Base-by-base conservation (phyloP, 768 basidiomycete genomes). In the Amanita molliuscula region DNA sequence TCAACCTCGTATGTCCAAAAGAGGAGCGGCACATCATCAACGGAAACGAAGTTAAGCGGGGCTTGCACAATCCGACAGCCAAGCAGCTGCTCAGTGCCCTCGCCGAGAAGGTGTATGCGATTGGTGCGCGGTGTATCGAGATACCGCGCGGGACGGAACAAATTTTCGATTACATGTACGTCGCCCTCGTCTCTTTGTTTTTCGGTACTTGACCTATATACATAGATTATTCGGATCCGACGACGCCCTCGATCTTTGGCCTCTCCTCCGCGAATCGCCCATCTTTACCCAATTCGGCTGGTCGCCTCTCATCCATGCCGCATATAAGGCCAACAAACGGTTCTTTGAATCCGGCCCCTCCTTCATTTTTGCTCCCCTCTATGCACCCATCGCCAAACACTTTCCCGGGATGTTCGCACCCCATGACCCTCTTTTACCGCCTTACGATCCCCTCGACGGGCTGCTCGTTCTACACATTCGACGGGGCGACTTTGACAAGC, bases 391-490 rank as follows among this genome's bases (percentile, higher is more conserved):
- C 16, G 0, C 29, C 5, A 37, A 37, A 13, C 28, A 42, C 26
- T 23, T 49, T 21, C n/a, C 38, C n/a, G 34, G 42, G 15, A 25
- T 43, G 11, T 23, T 34, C 15, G 10, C 40, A 4, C 41, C 51
- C 3, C 41, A 13, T 13, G 33, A 41, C 33, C 33, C 52, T n/a
- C 44, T 25, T 16, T 29, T 15, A 4, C 21, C 33, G 2, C 49
- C 47, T 25, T 43, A 33, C 40, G 44, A 28, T 21, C 43, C 23
- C 10, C 37, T 45, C 2, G 44, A 45, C 9, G 50, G 54, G 3
- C 41, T 59, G 26, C 45, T 56, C 9, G 55, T 53, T 4, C 21
- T 59, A 7, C 55, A 59, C 28, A 45, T 59, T n/a, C 58, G 55
- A 15, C 51, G 55, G 2, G 58, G 58, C 15, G 58, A 59, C 38